Evolutionary conservation across 75 land plant species (phyloP), one percentile per base, ranked within the genome.

Genomic region (Sequoia sempervirens): DNA sequence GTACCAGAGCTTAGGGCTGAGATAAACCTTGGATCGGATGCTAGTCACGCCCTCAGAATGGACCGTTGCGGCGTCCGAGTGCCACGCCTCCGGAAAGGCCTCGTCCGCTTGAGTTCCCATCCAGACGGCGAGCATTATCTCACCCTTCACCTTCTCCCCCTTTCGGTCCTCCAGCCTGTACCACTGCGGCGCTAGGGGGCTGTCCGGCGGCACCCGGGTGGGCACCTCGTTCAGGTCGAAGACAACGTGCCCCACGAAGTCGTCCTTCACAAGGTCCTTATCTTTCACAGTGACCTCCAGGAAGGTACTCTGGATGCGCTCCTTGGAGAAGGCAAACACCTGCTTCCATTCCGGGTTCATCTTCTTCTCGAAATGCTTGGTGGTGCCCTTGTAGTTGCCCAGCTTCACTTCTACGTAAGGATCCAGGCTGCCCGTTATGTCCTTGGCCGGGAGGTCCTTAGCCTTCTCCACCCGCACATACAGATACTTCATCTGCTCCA

Each of bases 31-130:
- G 30, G 95, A 90, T 20, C 86, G 86, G 36, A 89, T 89, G 18
- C 83, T 74, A 1, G 81, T 54, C 1, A 91, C 47, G 1, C 87
- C 91, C 1, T 91, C 93, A 20, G 81, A 52, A 40, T 86, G 82
- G 43, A 93, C 88, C 14, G 76, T 75, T 1, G 90, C 92, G 0
- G 96, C 90, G 45, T 91, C 85, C 2, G 95, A 94, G 23, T 94
- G 96, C 95, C 93, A 94, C 0, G 96, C 95, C 80, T 94, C 95
- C 0, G 93, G 69, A 66, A 94, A 94, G 1, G 95, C 93, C 82
- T 94, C 96, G 56, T 94, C 95, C 2, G 92, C 95, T 69, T 93
- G 95, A 30, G 96, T 93, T 15, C 95, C 96, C 46, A 91, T 83
- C 96, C 96, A 94, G 7, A 94, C 88, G 0, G 96, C 64, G 18